These are phyloP conservation scores for Penicillium samsonianum DNA, from an alignment of 495 filamentous ascomycete species.

Conservation along the genomic window DNA sequence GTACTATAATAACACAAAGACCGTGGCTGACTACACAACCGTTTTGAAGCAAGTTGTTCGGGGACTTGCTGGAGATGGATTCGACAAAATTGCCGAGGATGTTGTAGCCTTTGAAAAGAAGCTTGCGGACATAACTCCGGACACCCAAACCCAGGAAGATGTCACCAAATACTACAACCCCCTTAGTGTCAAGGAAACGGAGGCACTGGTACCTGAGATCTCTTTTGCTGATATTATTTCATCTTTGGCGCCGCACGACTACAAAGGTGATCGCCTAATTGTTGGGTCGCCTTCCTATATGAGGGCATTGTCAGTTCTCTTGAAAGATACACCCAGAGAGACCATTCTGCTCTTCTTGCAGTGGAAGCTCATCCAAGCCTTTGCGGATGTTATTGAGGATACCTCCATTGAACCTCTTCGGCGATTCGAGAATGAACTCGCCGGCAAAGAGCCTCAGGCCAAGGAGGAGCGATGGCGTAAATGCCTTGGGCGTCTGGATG, in stretches of 20 bases:
- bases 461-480: conserved; percentile 69
- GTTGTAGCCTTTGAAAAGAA: conserved; percentile 62
- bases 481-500: conserved; percentile 59
- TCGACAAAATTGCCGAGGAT: conserved; percentile 36
- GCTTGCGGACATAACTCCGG: conserved; percentile 59
- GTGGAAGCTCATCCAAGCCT: conserved; percentile 61
- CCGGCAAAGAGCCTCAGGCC: conserved; percentile 63
- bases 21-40: conserved; percentile 53
- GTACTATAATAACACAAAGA: conserved; percentile 60
- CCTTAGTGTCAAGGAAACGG: conserved; percentile 51
- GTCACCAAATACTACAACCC: conserved; percentile 65
- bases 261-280: conserved; percentile 55
- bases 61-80: conserved; percentile 29
- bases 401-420: conserved; percentile 57
- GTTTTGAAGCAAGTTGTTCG: conserved; percentile 49
- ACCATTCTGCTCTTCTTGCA: conserved; percentile 57
- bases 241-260: conserved; percentile 51
- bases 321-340: conserved; percentile 50
- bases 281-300: conserved; percentile 60
- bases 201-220: conserved; percentile 55
- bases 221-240: conserved; percentile 55
- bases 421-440: conserved; percentile 58
- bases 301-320: conserved; percentile 47
- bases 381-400: conserved; percentile 55
- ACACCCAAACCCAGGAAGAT: conserved; percentile 57